phyloP scores from a whole-genome alignment of 1,139 yeast species.

The Yamadazyma buinensis region DNA sequence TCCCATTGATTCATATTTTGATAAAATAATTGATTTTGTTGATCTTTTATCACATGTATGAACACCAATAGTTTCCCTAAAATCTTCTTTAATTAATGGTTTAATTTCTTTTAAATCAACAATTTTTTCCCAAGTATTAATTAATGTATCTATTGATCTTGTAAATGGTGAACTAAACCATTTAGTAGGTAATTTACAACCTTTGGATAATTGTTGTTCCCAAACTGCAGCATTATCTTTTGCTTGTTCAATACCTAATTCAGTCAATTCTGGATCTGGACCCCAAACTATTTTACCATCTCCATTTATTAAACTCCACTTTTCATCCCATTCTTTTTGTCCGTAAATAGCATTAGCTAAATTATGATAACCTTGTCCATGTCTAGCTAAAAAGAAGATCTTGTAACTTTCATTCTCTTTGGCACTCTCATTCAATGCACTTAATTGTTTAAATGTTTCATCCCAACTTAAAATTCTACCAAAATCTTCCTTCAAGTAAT shows the following conservation, averaged over 20 bases:
- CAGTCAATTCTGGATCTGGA: slow-evolving; percentile 45
- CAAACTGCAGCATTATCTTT: slow-evolving; percentile 23
- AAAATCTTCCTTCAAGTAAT: slow-evolving; percentile 38
- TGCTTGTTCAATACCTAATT: slow-evolving; percentile 40
- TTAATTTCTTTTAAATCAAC: slow-evolving; percentile 21
- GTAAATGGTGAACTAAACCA: slow-evolving; percentile 37
- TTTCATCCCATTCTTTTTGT: slow-evolving; percentile 38
- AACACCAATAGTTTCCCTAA: slow-evolving; percentile 43
- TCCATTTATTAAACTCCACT: slow-evolving; percentile 41
- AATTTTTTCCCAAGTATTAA: slow-evolving; percentile 28
- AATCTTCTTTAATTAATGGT: slow-evolving; percentile 38
- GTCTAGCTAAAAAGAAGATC: slow-evolving; percentile 40
- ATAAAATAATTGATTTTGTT: slow-evolving; percentile 26
- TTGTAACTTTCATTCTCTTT: slow-evolving; percentile 28
- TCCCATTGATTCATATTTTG: slow-evolving; percentile 28
- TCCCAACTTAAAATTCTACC: slow-evolving; percentile 36
- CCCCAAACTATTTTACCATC: slow-evolving; percentile 46
- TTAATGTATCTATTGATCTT: slow-evolving; percentile 36
- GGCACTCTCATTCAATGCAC: slow-evolving; percentile 25
- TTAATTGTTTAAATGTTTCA: slow-evolving; percentile 22
- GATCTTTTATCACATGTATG: slow-evolving; percentile 44
- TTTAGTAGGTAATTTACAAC: slow-evolving; percentile 24
- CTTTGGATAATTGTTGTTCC: slow-evolving; percentile 19
- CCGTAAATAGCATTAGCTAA: slow-evolving; percentile 42
- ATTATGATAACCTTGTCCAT: slow-evolving; percentile 47